Evolutionary conservation across 179 eudicot species (phyloP), one percentile per base, ranked within the genome.

Genomic region (Beta lomatogona): DNA sequence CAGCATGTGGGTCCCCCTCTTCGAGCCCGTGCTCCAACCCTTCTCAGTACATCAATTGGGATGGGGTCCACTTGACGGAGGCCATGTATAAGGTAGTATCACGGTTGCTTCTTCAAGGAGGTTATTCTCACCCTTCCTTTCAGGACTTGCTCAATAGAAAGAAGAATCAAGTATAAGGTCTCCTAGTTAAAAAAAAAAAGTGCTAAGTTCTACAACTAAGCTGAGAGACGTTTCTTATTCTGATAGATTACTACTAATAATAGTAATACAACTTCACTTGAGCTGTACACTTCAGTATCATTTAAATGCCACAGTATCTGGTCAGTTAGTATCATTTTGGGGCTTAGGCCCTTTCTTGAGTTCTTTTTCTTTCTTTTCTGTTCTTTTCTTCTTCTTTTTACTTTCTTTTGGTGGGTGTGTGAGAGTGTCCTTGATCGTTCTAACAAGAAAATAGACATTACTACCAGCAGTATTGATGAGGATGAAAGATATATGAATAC

Each of bases 1-100:
- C 75, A 1, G 86, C 87, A 0, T 92, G 98, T 77, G 98, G 99
- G 11, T 88, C 98, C n/a, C 85, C 89, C 12, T 66, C 81, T 4
- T 72, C 95, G 2, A 80, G 46, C 63, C 72, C 92, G 21, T 95
- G 98, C 71, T 1, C 83, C 0, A 16, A 90, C 80, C 94, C 98
- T 8, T 85, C 91, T 6, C 58, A 84, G 87, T 95, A 90, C 67
- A 57, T 95, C 18, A 94, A 90, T 52, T 95, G 98, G 98, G 98
- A 95, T 66, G 98, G 98, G 1, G 95, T 95, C 22, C 98, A 95
- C 82, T 88, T 95, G 3, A 95, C 99, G 0, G 99, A 95, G 68
- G 94, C 90, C 25, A 95, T 95, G 99, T 81, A 95, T 46, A 87
- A 86, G 84, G 94, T 63, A 2, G 82, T 92, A 52, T 83, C 95